Conservation (phyloP, 768 basidiomycete genomes). For the Hygrophorus pudorinus region DNA sequence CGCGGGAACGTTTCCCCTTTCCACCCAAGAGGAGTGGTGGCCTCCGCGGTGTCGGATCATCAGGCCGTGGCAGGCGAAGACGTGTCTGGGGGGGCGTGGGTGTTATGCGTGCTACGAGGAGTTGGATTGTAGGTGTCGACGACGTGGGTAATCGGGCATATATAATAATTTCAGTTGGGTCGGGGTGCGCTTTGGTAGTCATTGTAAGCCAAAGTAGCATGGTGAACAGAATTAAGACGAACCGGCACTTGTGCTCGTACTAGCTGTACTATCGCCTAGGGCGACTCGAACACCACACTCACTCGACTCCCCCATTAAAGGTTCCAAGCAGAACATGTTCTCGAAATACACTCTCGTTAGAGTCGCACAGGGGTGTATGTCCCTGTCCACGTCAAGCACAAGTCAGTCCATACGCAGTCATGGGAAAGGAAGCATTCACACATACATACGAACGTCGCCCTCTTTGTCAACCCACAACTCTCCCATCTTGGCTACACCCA, state of each 20-base stretch:
- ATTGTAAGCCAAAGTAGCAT: not conserved
- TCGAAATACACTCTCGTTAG: conserved; percentile 62
- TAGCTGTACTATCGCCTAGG: conserved; percentile 54
- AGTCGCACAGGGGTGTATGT: conserved; percentile 57
- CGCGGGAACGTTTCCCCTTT: too few species aligned
- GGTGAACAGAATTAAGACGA: conserved; percentile 10
- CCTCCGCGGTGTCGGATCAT: conserved; percentile 69
- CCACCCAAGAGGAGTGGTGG: conserved; percentile 37
- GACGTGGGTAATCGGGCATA: conserved; percentile 23
- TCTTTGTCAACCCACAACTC: conserved; percentile 54
- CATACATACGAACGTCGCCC: conserved; percentile 40
- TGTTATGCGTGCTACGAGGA: conserved; percentile 48
- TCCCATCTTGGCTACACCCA: conserved; percentile 40
- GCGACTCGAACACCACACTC: conserved; percentile 50
- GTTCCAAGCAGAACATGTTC: conserved; percentile 50
- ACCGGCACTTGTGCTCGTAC: not conserved
- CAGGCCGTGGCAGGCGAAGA: conserved; percentile 48
- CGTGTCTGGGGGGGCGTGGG: conserved; percentile 27
- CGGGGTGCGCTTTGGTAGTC: conserved; percentile 44
- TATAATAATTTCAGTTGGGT: conserved; percentile 57
- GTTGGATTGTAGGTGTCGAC: conserved; percentile 25
- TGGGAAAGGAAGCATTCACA: conserved; percentile 19
- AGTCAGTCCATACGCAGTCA: not conserved
- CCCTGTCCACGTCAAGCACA: conserved; percentile 43
- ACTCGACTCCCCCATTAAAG: conserved; percentile 11